phyloP scores from a whole-genome alignment of 805 yeast species.

The Spathaspora arborariae region DNA sequence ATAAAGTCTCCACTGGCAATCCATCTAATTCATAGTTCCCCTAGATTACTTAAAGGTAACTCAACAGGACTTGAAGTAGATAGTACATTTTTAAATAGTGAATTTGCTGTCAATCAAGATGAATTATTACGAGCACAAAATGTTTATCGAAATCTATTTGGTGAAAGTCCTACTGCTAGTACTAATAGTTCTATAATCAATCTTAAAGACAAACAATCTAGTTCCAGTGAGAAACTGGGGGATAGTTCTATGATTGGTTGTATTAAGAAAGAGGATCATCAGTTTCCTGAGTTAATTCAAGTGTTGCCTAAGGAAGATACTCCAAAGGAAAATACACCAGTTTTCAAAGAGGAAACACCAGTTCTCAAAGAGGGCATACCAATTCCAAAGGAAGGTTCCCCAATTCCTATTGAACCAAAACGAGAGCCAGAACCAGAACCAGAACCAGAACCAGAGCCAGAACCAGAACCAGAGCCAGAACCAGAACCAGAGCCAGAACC shows the following conservation, averaged over 20 bases:
- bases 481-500: too few species aligned
- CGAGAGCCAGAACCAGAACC: too few species aligned
- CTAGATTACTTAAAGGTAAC: slow-evolving; percentile 8
- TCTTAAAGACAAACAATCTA: neutral
- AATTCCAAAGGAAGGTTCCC: too few species aligned
- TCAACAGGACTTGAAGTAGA: slow-evolving; percentile 15
- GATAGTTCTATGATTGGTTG: neutral
- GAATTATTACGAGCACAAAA: slow-evolving; percentile 4
- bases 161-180: slow-evolving; percentile 6
- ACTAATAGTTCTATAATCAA: neutral
- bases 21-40: slow-evolving; percentile 12
- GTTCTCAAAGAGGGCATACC: too few species aligned
- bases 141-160: slow-evolving; percentile 8
- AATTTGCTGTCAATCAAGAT: slow-evolving; percentile 9
- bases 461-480: too few species aligned
- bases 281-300: neutral
- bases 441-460: too few species aligned
- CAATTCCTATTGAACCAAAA: too few species aligned
- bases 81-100: slow-evolving; percentile 19
- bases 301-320: too few species aligned
- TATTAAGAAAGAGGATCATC: neutral
- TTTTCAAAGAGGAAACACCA: too few species aligned
- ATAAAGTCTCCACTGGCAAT: neutral
- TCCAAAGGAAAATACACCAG: neutral
- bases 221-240: too few species aligned